Conservation (phyloP, 2,329 filamentous ascomycete species). For the Beauveria sp. region DNA sequence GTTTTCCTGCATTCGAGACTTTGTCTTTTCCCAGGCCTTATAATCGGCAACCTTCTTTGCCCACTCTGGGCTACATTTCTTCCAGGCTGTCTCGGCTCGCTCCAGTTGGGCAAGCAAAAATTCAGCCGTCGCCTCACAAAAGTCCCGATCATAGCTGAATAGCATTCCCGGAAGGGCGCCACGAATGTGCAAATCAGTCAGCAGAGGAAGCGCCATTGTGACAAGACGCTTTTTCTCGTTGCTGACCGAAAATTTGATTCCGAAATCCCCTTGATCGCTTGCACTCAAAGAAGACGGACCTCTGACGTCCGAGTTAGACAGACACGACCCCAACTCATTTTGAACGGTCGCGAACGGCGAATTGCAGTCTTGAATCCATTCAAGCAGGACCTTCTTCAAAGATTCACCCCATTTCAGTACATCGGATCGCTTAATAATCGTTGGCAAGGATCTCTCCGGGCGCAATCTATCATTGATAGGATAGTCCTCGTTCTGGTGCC, state of each 20-base stretch:
- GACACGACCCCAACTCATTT: constrained; percentile 31
- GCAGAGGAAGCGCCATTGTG: constrained; percentile 38
- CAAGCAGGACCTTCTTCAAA: constrained; percentile 50
- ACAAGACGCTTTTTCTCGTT: not conserved
- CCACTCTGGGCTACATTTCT: constrained; percentile 52
- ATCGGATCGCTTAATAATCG: constrained; percentile 55
- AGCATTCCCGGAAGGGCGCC: constrained; percentile 65
- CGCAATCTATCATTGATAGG: constrained; percentile 42
- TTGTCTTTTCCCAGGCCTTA: constrained; percentile 47
- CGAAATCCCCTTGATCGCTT: not conserved
- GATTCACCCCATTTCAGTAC: constrained; percentile 56
- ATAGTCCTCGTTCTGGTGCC: constrained; percentile 44
- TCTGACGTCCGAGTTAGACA: not conserved
- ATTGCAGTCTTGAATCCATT: constrained; percentile 50
- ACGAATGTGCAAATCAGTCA: constrained; percentile 52
- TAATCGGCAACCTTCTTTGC: constrained; percentile 49
- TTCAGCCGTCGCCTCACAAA: constrained; percentile 54
- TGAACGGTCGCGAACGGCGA: constrained; percentile 38
- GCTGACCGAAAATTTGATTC: not conserved
- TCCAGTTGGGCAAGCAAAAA: constrained; percentile 44
- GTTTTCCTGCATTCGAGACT: constrained; percentile 28
- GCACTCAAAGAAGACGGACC: too few relatives aligned
- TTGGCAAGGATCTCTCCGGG: constrained; percentile 41
- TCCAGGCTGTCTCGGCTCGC: constrained; percentile 35
- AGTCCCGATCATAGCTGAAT: constrained; percentile 66